These are phyloP conservation scores for Jasminum sambac DNA, from an alignment of 257 asterid genomes.

Conservation along the genomic window DNA sequence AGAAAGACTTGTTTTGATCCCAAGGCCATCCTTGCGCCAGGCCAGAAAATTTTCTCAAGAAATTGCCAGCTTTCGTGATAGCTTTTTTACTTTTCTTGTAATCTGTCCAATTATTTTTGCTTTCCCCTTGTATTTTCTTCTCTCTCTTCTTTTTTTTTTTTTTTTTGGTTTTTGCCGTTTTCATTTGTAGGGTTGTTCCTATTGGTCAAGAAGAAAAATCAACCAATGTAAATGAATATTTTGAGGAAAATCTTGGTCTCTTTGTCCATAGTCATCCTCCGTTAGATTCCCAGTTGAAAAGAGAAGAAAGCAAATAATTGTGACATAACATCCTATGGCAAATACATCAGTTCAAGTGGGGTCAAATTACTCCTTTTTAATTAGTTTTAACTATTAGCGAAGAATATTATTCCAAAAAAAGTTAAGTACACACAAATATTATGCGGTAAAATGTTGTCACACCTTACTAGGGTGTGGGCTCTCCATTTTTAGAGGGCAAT, in stretches of 20 bases:
- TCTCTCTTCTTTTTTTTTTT: too few species aligned
- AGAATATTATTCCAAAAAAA: too few species aligned
- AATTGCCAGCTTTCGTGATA: conserved; percentile 41
- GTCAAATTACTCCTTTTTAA: too few species aligned
- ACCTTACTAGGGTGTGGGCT: too few species aligned
- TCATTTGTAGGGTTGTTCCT: conserved; percentile 21
- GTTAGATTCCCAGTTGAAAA: background rate
- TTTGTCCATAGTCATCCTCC: conserved; percentile 19
- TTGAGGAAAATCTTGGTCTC: conserved; percentile 35
- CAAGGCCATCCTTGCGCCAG: conserved; percentile 89
- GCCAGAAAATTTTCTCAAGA: conserved; percentile 78
- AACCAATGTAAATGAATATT: conserved; percentile 54
- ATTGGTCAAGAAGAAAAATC: conserved; percentile 30
- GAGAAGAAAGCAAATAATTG: background rate
- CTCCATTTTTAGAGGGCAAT: too few species aligned
- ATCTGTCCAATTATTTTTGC: background rate
- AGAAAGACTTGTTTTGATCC: conserved; percentile 74
- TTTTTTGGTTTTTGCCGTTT: too few species aligned
- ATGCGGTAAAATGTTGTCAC: too few species aligned
- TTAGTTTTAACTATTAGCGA: too few species aligned
- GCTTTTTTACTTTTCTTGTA: background rate
- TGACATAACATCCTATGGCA: too few species aligned
- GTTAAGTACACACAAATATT: too few species aligned
- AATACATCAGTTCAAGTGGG: too few species aligned
- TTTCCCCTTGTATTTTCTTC: background rate